Base-by-base conservation (phyloP, 2,329 filamentous ascomycete genomes). In the Hawksworthiomyces lignivorus region DNA sequence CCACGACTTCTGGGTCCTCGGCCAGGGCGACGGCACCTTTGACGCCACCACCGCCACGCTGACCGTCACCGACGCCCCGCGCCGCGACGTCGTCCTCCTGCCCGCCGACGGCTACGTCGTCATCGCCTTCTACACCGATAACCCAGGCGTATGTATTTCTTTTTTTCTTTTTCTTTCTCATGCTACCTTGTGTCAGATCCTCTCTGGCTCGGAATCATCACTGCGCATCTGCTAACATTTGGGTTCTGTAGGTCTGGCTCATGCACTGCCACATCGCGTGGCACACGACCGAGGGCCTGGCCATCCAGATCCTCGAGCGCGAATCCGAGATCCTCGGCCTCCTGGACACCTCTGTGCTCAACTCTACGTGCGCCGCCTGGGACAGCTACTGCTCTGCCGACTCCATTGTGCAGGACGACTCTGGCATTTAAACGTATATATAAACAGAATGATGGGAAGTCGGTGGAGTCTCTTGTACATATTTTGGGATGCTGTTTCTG, bases 191-290 rank as follows among this genome's bases (percentile, higher is more conserved):
- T n/a, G n/a, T n/a, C n/a, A n/a, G n/a, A n/a, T n/a, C n/a, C n/a
- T n/a, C n/a, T n/a, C n/a, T n/a, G n/a, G n/a, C n/a, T n/a, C n/a
- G n/a, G n/a, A n/a, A n/a, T n/a, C n/a, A n/a, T n/a, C n/a, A n/a
- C n/a, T n/a, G n/a, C n/a, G n/a, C n/a, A n/a, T n/a, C n/a, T n/a
- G n/a, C n/a, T n/a, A n/a, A n/a, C n/a, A n/a, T n/a, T n/a, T n/a
- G n/a, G n/a, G n/a, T n/a, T n/a, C n/a, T n/a, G n/a, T n/a, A n/a
- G n/a, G 44, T 34, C 7, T 75, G 71, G 70, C 61, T 67, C 5
- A 65, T 74, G 51, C 71, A 75, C 57, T 75, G 72, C 54, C 72
- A 75, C 56, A 69, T 70, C 48, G 64, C 64, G 19, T 70, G 63
- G 68, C 72, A 75, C 53, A 61, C 70, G 32, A 59, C 56, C 40